Percentiles rank a stretch among this genome's conserved stretches.
phyloP scores from a whole-genome alignment of 768 basidiomycete species.

The Lepiota brunneoincarnata region DNA sequence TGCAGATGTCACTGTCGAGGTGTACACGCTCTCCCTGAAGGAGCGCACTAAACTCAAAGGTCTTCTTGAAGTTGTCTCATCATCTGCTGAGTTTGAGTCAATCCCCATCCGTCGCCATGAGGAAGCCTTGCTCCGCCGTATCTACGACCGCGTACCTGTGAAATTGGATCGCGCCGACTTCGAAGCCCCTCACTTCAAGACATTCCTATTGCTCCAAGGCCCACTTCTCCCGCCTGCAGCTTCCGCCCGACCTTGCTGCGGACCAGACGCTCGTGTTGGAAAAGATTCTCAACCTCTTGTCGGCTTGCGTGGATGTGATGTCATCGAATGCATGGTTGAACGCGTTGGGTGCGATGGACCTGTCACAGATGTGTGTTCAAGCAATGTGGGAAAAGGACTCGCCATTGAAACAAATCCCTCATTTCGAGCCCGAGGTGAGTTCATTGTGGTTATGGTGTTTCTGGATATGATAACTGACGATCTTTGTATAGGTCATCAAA shows the following conservation, averaged over 20 bases:
- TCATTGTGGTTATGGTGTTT: neutral
- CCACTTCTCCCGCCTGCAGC: constrained; percentile 89
- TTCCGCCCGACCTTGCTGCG: constrained; percentile 91
- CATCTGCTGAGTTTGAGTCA: constrained; percentile 92
- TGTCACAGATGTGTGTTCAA: constrained; percentile 98
- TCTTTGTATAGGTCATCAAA: constrained; percentile 58
- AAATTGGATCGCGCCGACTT: constrained; percentile 83
- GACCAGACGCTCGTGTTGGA: constrained; percentile 87
- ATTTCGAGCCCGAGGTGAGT: constrained; percentile 86
- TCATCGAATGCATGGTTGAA: constrained; percentile 94
- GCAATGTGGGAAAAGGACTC: constrained; percentile 98
- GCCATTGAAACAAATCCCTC: constrained; percentile 93
- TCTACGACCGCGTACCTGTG: constrained; percentile 96
- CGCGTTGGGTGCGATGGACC: constrained; percentile 94
- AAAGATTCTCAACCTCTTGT: constrained; percentile 87
- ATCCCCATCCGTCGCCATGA: constrained; percentile 97
- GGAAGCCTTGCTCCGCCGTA: constrained; percentile 76
- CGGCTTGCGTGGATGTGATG: constrained; percentile 98
- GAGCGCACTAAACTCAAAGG: constrained; percentile 97
- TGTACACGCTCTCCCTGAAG: constrained; percentile 92
- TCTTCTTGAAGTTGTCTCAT: constrained; percentile 93
- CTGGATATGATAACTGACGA: neutral
- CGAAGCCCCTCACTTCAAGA: constrained; percentile 97
- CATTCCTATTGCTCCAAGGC: constrained; percentile 95
- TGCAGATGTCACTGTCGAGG: constrained; percentile 92